phyloP scores from a whole-genome alignment of 495 filamentous ascomycete species.

The Achaetomiella virescens region DNA sequence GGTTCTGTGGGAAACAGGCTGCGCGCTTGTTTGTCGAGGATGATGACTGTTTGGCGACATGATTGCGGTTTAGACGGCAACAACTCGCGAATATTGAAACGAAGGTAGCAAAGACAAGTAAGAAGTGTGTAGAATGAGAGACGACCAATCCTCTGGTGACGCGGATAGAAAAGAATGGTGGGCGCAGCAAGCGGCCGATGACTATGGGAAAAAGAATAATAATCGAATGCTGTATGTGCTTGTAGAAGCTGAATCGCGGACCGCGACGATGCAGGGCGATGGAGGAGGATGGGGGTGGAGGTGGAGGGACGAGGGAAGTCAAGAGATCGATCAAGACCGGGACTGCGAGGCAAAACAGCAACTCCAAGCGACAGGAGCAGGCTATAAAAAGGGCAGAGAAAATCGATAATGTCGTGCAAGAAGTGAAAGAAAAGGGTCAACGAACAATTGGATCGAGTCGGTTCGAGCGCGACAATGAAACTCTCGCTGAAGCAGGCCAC shows the following conservation, averaged over 20 bases:
- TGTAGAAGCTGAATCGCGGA: constrained; percentile 14
- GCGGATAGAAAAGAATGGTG: constrained; percentile 17
- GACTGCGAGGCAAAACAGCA: not conserved
- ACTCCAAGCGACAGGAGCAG: constrained; percentile 10
- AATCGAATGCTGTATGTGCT: constrained; percentile 14
- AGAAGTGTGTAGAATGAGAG: constrained; percentile 25
- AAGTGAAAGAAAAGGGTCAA: constrained; percentile 29
- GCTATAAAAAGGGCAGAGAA: constrained; percentile 4
- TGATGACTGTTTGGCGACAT: constrained; percentile 45
- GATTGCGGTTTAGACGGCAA: constrained; percentile 47
- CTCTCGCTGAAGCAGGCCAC: constrained; percentile 7
- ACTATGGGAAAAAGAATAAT: constrained; percentile 25
- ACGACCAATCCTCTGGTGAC: constrained; percentile 15
- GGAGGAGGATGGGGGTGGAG: constrained; percentile 10
- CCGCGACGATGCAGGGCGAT: constrained; percentile 20
- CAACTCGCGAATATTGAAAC: constrained; percentile 29
- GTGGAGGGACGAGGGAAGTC: constrained; percentile 12
- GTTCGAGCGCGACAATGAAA: constrained; percentile 1
- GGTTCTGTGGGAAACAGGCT: constrained; percentile 22
- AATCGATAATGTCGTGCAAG: constrained; percentile 20
- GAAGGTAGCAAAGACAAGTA: constrained; percentile 23
- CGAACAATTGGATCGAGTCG: constrained; percentile 29
- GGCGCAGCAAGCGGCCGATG: constrained; percentile 26
- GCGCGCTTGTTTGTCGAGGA: constrained; percentile 19
- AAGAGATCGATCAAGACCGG: constrained; percentile 2